Conservation (phyloP, 1,139 yeast genomes). For the Magnusiomyces clavatus region DNA sequence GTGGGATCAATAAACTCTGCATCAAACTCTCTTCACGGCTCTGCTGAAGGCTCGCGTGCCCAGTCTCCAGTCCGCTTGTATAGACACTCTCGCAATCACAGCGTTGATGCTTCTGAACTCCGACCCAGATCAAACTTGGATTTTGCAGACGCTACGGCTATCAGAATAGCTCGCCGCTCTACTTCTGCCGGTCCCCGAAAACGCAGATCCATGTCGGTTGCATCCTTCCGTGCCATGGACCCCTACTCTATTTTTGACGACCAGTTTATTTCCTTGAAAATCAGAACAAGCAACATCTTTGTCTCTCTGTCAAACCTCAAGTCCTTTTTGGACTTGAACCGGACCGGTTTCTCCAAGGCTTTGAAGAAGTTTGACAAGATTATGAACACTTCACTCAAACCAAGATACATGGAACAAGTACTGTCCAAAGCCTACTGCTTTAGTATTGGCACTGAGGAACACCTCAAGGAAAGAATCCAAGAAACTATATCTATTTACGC, state of each 20-base stretch:
- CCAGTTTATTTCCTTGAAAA: constrained; percentile 32
- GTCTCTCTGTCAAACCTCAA: constrained; percentile 77
- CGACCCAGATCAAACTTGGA: not conserved
- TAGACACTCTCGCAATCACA: constrained; percentile 4
- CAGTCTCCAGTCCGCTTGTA: constrained; percentile 1
- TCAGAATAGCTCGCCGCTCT: not conserved
- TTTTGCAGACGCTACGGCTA: not conserved
- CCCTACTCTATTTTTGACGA: too few relatives aligned
- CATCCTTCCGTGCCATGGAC: not conserved
- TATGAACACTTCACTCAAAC: constrained; percentile 51
- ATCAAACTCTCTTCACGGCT: too few relatives aligned
- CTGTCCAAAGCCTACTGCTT: constrained; percentile 40
- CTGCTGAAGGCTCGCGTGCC: constrained; percentile 2
- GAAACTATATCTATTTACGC: constrained; percentile 47
- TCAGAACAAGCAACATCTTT: constrained; percentile 56
- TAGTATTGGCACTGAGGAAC: constrained; percentile 37
- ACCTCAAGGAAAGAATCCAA: constrained; percentile 42
- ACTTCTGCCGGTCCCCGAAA: not conserved
- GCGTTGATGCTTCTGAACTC: constrained; percentile 1
- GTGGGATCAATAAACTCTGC: too few relatives aligned
- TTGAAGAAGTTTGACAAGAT: constrained; percentile 87
- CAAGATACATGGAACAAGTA: constrained; percentile 35
- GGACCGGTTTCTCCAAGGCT: constrained; percentile 82
- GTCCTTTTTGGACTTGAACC: constrained; percentile 73
- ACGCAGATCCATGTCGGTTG: constrained; percentile 1